Conservation (phyloP, 164 flowering plant species). For the Piper longum region DNA sequence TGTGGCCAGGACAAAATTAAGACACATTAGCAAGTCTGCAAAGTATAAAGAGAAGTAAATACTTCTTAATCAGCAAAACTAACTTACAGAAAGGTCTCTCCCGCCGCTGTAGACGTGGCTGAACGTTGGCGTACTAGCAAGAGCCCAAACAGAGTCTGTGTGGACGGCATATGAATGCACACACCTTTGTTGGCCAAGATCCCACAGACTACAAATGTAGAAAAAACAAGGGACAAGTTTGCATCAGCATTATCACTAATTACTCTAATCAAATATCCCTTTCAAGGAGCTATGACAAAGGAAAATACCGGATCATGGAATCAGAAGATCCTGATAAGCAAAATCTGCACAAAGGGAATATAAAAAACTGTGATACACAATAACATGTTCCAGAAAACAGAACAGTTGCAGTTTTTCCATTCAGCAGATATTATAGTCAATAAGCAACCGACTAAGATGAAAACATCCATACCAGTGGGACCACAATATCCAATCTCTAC, state of each 20-base stretch:
- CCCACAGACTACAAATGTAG: slow-evolving; percentile 59
- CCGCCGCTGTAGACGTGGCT: slow-evolving; percentile 99
- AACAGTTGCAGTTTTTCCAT: no score
- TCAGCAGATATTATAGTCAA: not conserved
- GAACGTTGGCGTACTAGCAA: slow-evolving; percentile 84
- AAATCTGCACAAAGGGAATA: slow-evolving; percentile 36
- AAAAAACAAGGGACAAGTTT: not conserved
- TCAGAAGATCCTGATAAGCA: slow-evolving; percentile 98
- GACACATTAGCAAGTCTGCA: not conserved
- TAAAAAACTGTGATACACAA: not conserved
- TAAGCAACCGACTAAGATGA: no score
- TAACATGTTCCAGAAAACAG: no score
- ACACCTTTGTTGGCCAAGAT: slow-evolving; percentile 98
- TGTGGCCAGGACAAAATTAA: slow-evolving; percentile 10
- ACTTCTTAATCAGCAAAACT: not conserved
- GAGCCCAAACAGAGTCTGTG: slow-evolving; percentile 99
- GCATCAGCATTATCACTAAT: not conserved
- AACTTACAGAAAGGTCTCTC: slow-evolving; percentile 80
- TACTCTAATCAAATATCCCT: no score
- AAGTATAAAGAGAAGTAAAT: not conserved
- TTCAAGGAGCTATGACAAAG: not conserved
- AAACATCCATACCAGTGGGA: not conserved
- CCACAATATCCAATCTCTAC: not conserved
- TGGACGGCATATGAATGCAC: slow-evolving; percentile 97
- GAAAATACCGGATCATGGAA: slow-evolving; percentile 81